Conservation (phyloP, 129 eudicot species). For the Escallonia rubra region DNA sequence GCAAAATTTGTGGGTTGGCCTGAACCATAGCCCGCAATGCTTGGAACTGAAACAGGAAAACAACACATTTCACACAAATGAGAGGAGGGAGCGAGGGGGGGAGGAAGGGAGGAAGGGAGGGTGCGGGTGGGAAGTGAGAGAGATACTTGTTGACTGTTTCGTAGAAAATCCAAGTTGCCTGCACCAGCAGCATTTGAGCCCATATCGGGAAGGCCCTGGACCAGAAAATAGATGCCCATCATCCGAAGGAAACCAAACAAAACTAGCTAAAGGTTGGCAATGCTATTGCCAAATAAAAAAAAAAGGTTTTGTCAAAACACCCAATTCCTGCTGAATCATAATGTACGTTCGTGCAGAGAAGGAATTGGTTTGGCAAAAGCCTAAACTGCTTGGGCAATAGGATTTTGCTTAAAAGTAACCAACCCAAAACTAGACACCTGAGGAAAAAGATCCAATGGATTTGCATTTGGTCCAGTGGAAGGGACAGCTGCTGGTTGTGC, state of each 20-base stretch:
- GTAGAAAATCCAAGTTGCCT: constrained; percentile 77
- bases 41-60: constrained; percentile 60
- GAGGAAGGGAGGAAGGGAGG: background rate
- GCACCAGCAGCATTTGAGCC: constrained; percentile 73
- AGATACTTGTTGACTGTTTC: constrained; percentile 72
- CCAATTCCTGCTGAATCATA: too few relatives aligned
- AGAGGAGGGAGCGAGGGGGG: too few relatives aligned
- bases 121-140: background rate
- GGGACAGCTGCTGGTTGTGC: constrained; percentile 55
- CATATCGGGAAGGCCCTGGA: constrained; percentile 76
- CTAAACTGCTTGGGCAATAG: background rate
- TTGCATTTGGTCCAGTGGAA: constrained; percentile 75
- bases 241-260: background rate
- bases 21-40: constrained; percentile 94
- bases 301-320: background rate
- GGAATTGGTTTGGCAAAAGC: too few relatives aligned
- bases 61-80: background rate
- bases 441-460: constrained; percentile 86
- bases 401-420: background rate
- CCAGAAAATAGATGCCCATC: constrained; percentile 6
- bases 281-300: background rate
- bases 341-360: too few relatives aligned
- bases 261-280: too few relatives aligned
- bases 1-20: constrained; percentile 93
- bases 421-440: constrained; percentile 37